Base-by-base conservation (phyloP, 352 stramenopile genomes). In the Blastocystis sp. region DNA sequence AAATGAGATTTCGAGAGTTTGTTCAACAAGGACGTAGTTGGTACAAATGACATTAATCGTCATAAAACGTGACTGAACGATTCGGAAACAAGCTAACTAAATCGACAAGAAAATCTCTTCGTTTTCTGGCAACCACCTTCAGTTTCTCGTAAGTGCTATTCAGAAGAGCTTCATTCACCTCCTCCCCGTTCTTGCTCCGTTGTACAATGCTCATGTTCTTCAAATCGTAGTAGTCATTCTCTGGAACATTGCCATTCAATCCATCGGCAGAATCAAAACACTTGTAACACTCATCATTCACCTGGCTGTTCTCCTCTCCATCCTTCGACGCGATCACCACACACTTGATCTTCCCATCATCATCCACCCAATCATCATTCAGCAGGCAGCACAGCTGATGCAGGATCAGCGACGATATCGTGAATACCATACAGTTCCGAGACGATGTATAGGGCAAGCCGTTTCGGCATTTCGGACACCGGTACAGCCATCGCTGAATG, bases 91-190 rank as follows among this genome's bases (percentile, higher is more conserved):
- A 45, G 1, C 34, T 38, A 28, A 84, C 74, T 38, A 84, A 45
- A 23, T 84, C 74, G 9, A 84, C 74, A 59, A 84, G 74, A 69
- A 84, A 84, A 52, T 84, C 74, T 9, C 74, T 53, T 23, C 74
- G 43, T 48, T 84, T 84, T 34, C 53, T 41, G 2, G 74, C 74
- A 5, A 84, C 74, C 56, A 84, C n/a, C 56, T 84, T 84, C 60
- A 84, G 74, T 28, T 64, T 62, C n/a, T 84, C 74, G 48, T 84
- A 84, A n/a, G 38, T 84, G 40, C 74, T 84, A 48, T 84, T 84
- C 21, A 45, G 21, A 28, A 67, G 14, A 28, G 19, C 14, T 23
- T 84, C 74, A 28, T 62, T 64, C n/a, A 84, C 53, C 43, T 60
- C 74, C 48, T 84, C 74, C 5, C 52, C 74, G 14, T 62, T 62